A percentile compares a stretch with the other conserved stretches of the same genome.
phyloP scores from a whole-genome alignment of 768 basidiomycete genomes.

The Collybia mongolica region DNA sequence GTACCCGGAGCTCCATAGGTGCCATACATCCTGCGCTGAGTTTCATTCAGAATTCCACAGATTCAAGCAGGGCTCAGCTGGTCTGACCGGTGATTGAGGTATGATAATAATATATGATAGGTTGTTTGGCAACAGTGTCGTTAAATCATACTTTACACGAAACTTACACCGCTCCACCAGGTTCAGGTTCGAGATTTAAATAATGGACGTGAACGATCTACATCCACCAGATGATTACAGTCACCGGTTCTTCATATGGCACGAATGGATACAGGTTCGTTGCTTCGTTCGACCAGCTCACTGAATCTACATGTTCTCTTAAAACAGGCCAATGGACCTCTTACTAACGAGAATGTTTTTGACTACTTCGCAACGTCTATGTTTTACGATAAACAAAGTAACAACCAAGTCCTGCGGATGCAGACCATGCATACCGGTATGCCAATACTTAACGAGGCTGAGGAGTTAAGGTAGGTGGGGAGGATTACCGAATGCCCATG shows the following conservation, averaged over 20 bases:
- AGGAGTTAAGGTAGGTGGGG: conserved; percentile 75
- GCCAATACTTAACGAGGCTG: conserved; percentile 75
- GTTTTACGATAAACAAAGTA: conserved; percentile 94
- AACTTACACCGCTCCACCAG: too few species aligned
- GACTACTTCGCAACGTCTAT: conserved; percentile 90
- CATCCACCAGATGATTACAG: conserved; percentile 82
- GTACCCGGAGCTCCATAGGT: too few species aligned
- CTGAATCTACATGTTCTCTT: background rate
- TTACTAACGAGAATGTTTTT: conserved; percentile 76
- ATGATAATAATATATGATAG: too few species aligned
- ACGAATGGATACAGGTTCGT: conserved; percentile 81
- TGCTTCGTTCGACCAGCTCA: too few species aligned
- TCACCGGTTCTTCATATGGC: conserved; percentile 86
- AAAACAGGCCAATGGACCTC: conserved; percentile 68
- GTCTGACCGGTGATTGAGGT: too few species aligned
- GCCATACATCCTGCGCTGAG: too few species aligned
- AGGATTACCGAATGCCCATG: background rate
- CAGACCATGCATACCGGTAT: conserved; percentile 87
- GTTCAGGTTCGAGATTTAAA: background rate
- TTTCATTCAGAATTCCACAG: too few species aligned
- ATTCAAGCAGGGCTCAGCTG: too few species aligned
- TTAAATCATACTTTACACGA: too few species aligned
- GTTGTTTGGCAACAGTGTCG: too few species aligned
- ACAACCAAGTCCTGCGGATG: conserved; percentile 91
- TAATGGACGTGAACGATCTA: conserved; percentile 56